Conservation (phyloP, 2,329 filamentous ascomycete species). For the Sporothrix luriei region DNA sequence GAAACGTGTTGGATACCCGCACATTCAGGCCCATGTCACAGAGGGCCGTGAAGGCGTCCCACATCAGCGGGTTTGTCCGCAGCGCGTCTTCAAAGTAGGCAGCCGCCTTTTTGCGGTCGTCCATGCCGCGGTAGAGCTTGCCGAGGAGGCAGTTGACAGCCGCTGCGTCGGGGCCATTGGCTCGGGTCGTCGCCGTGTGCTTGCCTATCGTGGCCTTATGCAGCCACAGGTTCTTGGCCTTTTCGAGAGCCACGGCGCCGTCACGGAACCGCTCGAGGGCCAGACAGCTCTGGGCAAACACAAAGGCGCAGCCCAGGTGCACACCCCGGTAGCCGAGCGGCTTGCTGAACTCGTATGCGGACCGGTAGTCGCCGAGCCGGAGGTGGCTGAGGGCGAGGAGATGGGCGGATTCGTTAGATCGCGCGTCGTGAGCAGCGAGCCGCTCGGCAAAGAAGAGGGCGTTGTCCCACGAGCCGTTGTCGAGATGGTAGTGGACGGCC, state of each 20-base stretch:
- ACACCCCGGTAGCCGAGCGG: conserved; percentile 68
- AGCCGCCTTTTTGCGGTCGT: conserved; percentile 80
- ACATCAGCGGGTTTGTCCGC: conserved; percentile 92
- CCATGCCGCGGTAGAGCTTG: conserved; percentile 81
- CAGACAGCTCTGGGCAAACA: conserved; percentile 88
- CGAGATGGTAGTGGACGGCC: conserved; percentile 70
- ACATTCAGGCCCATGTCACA: conserved; percentile 85
- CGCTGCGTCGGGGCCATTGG: conserved; percentile 78
- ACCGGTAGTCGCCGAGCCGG: conserved; percentile 77
- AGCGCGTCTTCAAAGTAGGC: conserved; percentile 85
- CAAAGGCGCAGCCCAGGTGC: conserved; percentile 84
- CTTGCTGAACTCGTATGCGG: conserved; percentile 82
- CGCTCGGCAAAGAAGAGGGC: conserved; percentile 92
- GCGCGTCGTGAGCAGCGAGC: conserved; percentile 79
- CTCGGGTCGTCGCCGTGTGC: conserved; percentile 75
- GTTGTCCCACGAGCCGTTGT: conserved; percentile 86
- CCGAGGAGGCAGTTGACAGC: conserved; percentile 82
- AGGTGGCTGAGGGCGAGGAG: conserved; percentile 84
- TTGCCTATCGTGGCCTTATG: conserved; percentile 77
- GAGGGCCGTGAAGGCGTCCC: conserved; percentile 90
- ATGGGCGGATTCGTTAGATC: conserved; percentile 77
- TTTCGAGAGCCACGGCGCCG: conserved; percentile 81
- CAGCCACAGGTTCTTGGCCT: conserved; percentile 73
- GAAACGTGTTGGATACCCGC: conserved; percentile 84
- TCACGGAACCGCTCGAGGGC: conserved; percentile 76